Conservation (phyloP, 2,329 filamentous ascomycete species). For the Penicillium sp. region DNA sequence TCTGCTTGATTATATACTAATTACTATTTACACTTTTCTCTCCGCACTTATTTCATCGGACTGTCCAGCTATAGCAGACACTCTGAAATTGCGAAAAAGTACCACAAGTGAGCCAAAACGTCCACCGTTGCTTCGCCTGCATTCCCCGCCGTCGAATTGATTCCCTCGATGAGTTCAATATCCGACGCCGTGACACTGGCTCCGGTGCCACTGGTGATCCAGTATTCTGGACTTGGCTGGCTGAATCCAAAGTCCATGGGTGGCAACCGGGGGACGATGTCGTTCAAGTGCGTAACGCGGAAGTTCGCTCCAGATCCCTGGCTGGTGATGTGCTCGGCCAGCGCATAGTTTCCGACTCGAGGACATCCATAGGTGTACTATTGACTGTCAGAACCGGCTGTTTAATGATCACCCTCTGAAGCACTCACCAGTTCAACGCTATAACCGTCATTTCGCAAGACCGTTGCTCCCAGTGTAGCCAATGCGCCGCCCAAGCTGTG, state of each 20-base stretch:
- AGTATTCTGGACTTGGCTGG: conserved; percentile 21
- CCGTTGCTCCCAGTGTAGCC: conserved; percentile 42
- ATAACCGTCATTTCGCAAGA: conserved; percentile 37
- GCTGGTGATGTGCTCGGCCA: conserved; percentile 31
- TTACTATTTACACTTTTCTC: too few species aligned
- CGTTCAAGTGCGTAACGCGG: conserved; percentile 33
- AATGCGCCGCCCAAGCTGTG: conserved; percentile 47
- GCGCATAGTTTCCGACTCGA: conserved; percentile 31
- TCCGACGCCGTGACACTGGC: conserved; percentile 24
- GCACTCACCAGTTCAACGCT: conserved; percentile 36
- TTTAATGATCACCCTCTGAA: not conserved
- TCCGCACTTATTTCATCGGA: too few species aligned
- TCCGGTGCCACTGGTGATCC: conserved; percentile 6
- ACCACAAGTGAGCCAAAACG: too few species aligned
- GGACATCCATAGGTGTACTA: conserved; percentile 38
- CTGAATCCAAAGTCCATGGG: conserved; percentile 25
- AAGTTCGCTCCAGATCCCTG: conserved; percentile 31
- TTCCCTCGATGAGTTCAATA: conserved; percentile 27
- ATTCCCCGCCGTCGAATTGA: conserved; percentile 27
- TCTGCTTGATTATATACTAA: too few species aligned
- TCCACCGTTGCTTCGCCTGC: too few species aligned
- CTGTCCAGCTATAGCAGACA: too few species aligned
- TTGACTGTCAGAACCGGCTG: too few species aligned
- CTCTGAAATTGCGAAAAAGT: too few species aligned
- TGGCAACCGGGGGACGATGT: conserved; percentile 33